Base-by-base conservation (phyloP, 2,329 filamentous ascomycete genomes). In the Penicillium aurantiogriseum region DNA sequence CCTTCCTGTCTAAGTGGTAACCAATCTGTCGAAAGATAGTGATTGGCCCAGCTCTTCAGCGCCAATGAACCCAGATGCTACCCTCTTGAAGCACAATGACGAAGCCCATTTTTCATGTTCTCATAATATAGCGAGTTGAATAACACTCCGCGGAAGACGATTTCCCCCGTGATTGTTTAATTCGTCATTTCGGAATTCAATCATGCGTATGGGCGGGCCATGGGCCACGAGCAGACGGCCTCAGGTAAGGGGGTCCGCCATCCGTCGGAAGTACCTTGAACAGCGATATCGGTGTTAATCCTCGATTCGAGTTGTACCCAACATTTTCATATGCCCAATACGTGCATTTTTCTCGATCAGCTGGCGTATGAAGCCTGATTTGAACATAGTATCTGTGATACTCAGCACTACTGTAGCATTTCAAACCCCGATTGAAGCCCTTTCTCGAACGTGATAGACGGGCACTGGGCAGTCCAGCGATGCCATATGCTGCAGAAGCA, bases 371-470 rank as follows among this genome's bases (percentile, higher is more conserved):
- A n/a, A 51, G 27, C 15, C 19, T 6, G 19, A 31, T 25, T 33
- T 25, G 38, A n/a, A 27, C 5, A n/a, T 51, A 9, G 10, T 11
- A 19, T 6, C 19, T 21, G 38, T 29, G 6, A 33, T 29, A 42
- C 25, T 33, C 27, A 27, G 25, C 43, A 35, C 52, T 19, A 54
- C 52, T 50, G 52, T 54, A 43, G 29, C 52, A 54, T 54, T 23
- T 49, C 15, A 38, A 33, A 1, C 4, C 17, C 21, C 8, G 2
- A 36, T 52, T 46, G 29, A 27, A 5, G 36, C n/a, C 15, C 11
- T 23, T 13, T 38, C 17, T 23, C 8, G 31, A 40, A 10, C 27
- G n/a, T 39, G 36, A 51, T 38, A 15, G 23, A 31, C 4, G 7
- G 47, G 6, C 3, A 19, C n/a, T 21, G 11, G 19, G 8, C 8